phyloP scores from a whole-genome alignment of 2,329 filamentous ascomycete species.

The Epichloe sylvatica region DNA sequence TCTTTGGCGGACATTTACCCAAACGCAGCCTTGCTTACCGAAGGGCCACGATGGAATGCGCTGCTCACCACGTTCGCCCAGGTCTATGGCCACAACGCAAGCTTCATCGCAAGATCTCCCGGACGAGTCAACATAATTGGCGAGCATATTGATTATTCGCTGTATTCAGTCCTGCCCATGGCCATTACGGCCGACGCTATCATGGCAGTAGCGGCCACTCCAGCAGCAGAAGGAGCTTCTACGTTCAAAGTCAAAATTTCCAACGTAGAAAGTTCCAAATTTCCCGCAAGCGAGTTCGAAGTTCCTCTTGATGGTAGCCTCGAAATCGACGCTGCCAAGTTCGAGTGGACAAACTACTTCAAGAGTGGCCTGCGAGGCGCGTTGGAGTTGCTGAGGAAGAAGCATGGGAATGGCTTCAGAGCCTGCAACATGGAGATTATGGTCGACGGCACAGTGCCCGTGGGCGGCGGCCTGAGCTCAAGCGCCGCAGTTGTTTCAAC shows the following conservation, averaged over 20 bases:
- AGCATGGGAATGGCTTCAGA: slow-evolving; percentile 44
- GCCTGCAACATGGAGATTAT: slow-evolving; percentile 71
- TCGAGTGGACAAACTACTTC: slow-evolving; percentile 99
- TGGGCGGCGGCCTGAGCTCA: slow-evolving; percentile 82
- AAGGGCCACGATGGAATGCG: slow-evolving; percentile 61
- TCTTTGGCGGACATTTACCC: slow-evolving; percentile 76
- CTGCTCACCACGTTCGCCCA: slow-evolving; percentile 58
- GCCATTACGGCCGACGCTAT: slow-evolving; percentile 85
- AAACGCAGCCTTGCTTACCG: slow-evolving; percentile 49
- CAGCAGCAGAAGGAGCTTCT: slow-evolving; percentile 33
- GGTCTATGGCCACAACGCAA: slow-evolving; percentile 53
- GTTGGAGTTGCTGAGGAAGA: slow-evolving; percentile 59
- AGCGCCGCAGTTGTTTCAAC: slow-evolving; percentile 89
- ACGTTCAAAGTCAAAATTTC: slow-evolving; percentile 60
- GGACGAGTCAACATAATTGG: slow-evolving; percentile 97
- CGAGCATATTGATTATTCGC: slow-evolving; percentile 97
- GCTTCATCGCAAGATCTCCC: slow-evolving; percentile 79
- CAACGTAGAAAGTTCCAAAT: slow-evolving; percentile 65
- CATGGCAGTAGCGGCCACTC: slow-evolving; percentile 56
- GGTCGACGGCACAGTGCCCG: slow-evolving; percentile 82
- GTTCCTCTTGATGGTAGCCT: slow-evolving; percentile 49
- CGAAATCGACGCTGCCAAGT: slow-evolving; percentile 70
- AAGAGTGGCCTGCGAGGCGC: slow-evolving; percentile 80
- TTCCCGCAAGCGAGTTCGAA: slow-evolving; percentile 59
- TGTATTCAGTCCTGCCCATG: slow-evolving; percentile 93